phyloP scores from a whole-genome alignment of 164 flowering plant genomes.

The Kalanchoe fedtschenkoi region DNA sequence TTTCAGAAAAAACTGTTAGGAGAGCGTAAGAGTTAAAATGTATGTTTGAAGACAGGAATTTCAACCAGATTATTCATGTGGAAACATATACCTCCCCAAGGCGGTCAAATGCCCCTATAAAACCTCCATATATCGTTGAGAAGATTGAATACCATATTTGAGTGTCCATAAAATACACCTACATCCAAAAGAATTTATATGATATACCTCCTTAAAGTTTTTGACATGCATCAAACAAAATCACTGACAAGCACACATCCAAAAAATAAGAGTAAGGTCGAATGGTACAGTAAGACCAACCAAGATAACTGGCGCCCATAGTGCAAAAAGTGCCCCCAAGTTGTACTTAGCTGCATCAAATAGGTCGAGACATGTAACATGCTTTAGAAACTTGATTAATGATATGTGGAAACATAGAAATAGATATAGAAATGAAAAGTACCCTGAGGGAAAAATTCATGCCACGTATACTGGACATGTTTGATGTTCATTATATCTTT shows the following conservation, averaged over 20 bases:
- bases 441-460: slow-evolving; percentile 92
- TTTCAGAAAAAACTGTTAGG: background rate
- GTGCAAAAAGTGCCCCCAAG: slow-evolving; percentile 68
- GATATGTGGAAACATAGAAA: slow-evolving; percentile 7
- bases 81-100: slow-evolving; percentile 72
- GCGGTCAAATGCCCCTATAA: slow-evolving; percentile 83
- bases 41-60: slow-evolving; percentile 1
- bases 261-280: background rate
- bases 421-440: slow-evolving; percentile 10
- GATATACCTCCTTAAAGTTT: background rate
- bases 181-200: slow-evolving; percentile 12
- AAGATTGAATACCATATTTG: slow-evolving; percentile 94
- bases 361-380: slow-evolving; percentile 10
- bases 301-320: slow-evolving; percentile 86
- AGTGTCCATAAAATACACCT: slow-evolving; percentile 97
- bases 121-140: slow-evolving; percentile 84
- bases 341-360: slow-evolving; percentile 56
- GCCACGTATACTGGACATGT: slow-evolving; percentile 62
- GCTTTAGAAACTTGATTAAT: background rate
- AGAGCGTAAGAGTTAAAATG: background rate
- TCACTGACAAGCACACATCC: background rate
- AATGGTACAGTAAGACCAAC: slow-evolving; percentile 23
- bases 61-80: background rate
- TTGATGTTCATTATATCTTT: slow-evolving; percentile 64
- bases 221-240: background rate